Evolutionary conservation across 148 eudicot species (phyloP), one percentile per base, ranked within the genome.

Genomic region (Vaccinium darrowii): DNA sequence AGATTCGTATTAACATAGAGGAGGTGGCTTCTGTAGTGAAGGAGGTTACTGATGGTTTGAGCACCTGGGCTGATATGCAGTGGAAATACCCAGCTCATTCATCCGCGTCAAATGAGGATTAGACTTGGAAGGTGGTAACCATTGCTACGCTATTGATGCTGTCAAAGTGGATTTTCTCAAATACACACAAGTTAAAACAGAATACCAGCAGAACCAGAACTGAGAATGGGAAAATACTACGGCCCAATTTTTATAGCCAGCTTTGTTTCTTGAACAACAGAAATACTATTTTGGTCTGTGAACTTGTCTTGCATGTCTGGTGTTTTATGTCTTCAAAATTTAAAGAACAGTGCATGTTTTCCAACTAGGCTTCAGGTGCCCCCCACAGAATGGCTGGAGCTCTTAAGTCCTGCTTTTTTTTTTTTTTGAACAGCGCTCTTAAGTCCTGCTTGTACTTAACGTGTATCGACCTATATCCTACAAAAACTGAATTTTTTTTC

Each of bases 11-110:
- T 25, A 81, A 83, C 30, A 88, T 93, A 69, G 93, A 93, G 7
- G 93, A 96, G 83, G 98, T 96, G 63, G 92, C 93, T 53, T 84
- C 95, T 1, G 93, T 96, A 19, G 91, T 96, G 30, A 94, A 92
- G 87, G 93, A 90, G 84, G 95, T 94, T 65, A 90, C 92, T 8
- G 95, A 94, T 81, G 98, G 96, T 43, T 90, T 82, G 85, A 89
- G 96, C 89, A 93, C 98, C 19, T 96, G 98, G 98, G 91, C 82
- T 43, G 98, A 96, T 87, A 82, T 94, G 84, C 85, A 86, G 30
- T 90, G 91, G 94, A 92, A 86, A 84, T 94, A 86, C 90, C 98
- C 99, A 1, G 87, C 91, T 75, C 97, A 92, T 87, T 92, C 94
- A 16, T 91, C 94, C 43, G 79, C 82, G 43, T 72, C 91, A 33